These are phyloP conservation scores for Talaromyces funiculosus DNA, from an alignment of 2,329 filamentous ascomycete genomes.

Conservation along the genomic window DNA sequence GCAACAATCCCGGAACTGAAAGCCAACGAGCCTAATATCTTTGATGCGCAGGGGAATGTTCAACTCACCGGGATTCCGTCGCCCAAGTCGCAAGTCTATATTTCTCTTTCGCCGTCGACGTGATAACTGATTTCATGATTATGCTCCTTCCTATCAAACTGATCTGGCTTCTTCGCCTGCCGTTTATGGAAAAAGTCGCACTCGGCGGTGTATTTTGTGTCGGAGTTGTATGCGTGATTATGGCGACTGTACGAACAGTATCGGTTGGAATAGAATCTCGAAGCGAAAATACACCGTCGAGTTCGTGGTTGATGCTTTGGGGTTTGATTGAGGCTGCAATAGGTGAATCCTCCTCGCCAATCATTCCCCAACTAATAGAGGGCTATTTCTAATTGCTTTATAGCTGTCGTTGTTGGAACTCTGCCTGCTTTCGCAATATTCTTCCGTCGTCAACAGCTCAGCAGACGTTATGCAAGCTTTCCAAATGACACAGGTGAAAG, in stretches of 20 bases:
- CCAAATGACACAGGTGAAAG: not conserved
- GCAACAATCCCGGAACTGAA: not conserved
- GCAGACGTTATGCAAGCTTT: slow-evolving; percentile 21
- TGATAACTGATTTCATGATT: slow-evolving; percentile 33
- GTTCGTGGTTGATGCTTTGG: slow-evolving; percentile 34
- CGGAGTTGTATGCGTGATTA: slow-evolving; percentile 23
- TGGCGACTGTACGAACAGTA: slow-evolving; percentile 25
- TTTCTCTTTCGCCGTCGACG: slow-evolving; percentile 31
- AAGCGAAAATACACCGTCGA: slow-evolving; percentile 23
- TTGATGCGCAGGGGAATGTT: slow-evolving; percentile 20
- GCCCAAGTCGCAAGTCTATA: slow-evolving; percentile 32
- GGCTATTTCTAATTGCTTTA: not conserved
- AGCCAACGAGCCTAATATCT: not conserved
- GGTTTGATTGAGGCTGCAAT: slow-evolving; percentile 32
- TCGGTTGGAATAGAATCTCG: slow-evolving; percentile 28
- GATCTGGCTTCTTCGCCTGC: slow-evolving; percentile 34
- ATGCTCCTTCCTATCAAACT: slow-evolving; percentile 35
- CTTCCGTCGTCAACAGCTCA: slow-evolving; percentile 5
- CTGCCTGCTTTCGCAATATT: slow-evolving; percentile 17
- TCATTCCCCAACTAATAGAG: not conserved
- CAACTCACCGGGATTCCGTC: slow-evolving; percentile 22
- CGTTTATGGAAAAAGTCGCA: slow-evolving; percentile 27
- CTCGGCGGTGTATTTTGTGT: slow-evolving; percentile 26
- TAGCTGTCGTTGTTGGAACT: slow-evolving; percentile 21
- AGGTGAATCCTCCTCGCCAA: slow-evolving; percentile 19